Base-by-base conservation (phyloP, 768 basidiomycete species). In the Phanerodontia chrysosporium region DNA sequence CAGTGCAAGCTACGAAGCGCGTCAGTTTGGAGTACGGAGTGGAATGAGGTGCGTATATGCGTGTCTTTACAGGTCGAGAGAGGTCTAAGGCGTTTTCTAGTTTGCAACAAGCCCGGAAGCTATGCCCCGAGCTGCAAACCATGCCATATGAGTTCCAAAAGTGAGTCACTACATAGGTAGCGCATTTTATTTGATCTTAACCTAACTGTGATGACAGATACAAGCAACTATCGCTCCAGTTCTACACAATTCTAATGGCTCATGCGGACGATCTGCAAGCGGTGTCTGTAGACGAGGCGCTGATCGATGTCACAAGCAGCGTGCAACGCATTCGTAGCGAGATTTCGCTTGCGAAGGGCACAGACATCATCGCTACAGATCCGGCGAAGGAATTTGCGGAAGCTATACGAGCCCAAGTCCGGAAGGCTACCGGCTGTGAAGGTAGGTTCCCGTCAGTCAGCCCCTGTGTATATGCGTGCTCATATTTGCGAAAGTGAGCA, bases 121-220 rank as follows among this genome's bases (percentile, higher is more conserved):
- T 95, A 3, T 96, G 93, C 69, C 85, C 92, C 0, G 72, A 76
- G 6, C 66, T 96, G 1, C 62, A 80, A 35, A 93, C 92, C 0
- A 86, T 95, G 9, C 93, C 95, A 1, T 99, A 98, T 69, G 96
- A 99, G 69, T 99, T 99, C 63, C 90, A 96, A 55, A 78, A 79
- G 88, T 86, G 64, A 62, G 78, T 73, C 13, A 4, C 28, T 35
- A 13, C 42, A 21, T n/a, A n/a, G n/a, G n/a, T n/a, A n/a, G n/a
- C n/a, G 24, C 16, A 45, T n/a, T 42, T 7, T 1, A 16, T 6
- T 25, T 28, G 27, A 49, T 14, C 10, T 28, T 27, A 6, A 49
- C n/a, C 7, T 25, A 27, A 16, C 28, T 28, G 12, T 28, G 6
- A 25, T 49, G n/a, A 18, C 65, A 95, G 92, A 66, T 96, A 95